These are phyloP conservation scores for Mycena albidolilacea DNA, from an alignment of 768 basidiomycete species.

Conservation along the genomic window DNA sequence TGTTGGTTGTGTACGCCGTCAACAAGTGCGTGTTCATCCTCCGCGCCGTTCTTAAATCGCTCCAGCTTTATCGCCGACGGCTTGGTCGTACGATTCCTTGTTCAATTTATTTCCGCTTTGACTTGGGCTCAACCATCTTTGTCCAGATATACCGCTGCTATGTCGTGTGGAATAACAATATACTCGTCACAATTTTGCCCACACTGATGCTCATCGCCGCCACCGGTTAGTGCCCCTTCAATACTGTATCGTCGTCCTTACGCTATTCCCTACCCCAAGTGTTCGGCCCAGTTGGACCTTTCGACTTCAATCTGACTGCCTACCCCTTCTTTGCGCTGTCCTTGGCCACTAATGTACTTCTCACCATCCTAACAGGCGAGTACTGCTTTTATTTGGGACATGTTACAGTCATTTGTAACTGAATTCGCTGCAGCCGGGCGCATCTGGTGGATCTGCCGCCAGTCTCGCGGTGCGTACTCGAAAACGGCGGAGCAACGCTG, in stretches of 20 bases:
- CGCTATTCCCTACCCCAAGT: background rate
- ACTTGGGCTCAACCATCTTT: background rate
- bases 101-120: background rate
- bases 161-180: background rate
- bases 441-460: conserved; percentile 50
- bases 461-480: conserved; percentile 33
- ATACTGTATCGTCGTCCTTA: background rate
- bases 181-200: conserved; percentile 46
- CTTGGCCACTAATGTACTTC: conserved; percentile 47
- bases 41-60: background rate
- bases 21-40: conserved; percentile 46
- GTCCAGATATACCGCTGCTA: conserved; percentile 47
- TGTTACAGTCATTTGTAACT: background rate
- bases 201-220: conserved; percentile 45
- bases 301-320: conserved; percentile 12
- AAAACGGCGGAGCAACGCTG: conserved; percentile 42
- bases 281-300: too few relatives aligned
- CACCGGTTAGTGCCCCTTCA: conserved; percentile 40
- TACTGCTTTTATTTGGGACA: conserved; percentile 8
- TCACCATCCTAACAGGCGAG: conserved; percentile 49
- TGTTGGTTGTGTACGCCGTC: conserved; percentile 49
- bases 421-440: conserved; percentile 44
- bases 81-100: conserved; percentile 44
- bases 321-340: conserved; percentile 48
- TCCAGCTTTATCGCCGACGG: conserved; percentile 48